phyloP scores from a whole-genome alignment of 2,329 filamentous ascomycete species.

The Calonectria hawksworthii region DNA sequence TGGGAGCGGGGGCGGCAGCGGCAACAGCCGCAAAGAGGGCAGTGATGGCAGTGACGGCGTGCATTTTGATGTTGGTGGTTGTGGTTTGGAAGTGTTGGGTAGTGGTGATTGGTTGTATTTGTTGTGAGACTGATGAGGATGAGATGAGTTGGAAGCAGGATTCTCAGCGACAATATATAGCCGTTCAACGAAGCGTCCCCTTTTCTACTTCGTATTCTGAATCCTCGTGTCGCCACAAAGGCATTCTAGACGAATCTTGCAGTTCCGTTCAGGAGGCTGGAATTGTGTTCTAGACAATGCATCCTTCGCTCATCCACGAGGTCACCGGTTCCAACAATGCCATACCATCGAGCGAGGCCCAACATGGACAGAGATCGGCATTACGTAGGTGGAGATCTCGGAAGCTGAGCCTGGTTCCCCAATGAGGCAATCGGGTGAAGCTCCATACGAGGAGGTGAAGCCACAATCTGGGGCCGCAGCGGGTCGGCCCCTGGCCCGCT shows the following conservation, averaged over 20 bases:
- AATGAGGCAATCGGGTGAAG: background rate
- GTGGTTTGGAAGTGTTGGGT: background rate
- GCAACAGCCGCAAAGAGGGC: slow-evolving; percentile 17
- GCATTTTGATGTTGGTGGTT: slow-evolving; percentile 16
- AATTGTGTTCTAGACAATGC: background rate
- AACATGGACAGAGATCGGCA: background rate
- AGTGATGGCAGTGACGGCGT: slow-evolving; percentile 21
- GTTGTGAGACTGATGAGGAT: background rate
- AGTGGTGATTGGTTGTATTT: background rate
- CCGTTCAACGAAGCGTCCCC: no score
- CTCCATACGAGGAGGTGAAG: background rate
- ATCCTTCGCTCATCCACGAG: background rate
- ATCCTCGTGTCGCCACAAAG: background rate
- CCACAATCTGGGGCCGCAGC: background rate
- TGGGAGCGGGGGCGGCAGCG: slow-evolving; percentile 17
- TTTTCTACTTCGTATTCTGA: background rate
- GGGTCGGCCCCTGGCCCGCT: background rate
- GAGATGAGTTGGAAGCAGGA: background rate
- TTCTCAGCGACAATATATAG: background rate
- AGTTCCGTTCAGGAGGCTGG: background rate
- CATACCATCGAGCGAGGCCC: background rate
- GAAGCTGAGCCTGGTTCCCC: background rate
- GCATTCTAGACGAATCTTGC: background rate
- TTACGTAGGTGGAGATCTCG: background rate
- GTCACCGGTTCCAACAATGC: background rate